Percentiles rank a stretch among this genome's conserved stretches.
These are phyloP conservation scores for Opeltia flavorubescens DNA, from an alignment of 495 filamentous ascomycete genomes.

Conservation along the genomic window DNA sequence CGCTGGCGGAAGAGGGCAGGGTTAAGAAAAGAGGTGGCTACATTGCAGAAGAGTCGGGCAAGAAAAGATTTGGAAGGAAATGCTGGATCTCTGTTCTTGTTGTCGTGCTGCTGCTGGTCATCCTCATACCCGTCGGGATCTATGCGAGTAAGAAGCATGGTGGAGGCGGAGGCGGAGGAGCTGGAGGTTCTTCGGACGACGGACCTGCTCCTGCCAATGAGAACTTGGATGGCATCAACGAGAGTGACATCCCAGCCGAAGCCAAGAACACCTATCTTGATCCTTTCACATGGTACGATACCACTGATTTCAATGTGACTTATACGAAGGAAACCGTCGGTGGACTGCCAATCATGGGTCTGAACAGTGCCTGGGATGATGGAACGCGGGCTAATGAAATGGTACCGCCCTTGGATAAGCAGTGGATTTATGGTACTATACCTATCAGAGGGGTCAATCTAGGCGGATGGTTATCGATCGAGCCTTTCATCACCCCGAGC, in stretches of 20 bases:
- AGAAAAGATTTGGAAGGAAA: conserved; percentile 24
- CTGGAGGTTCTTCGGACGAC: conserved; percentile 17
- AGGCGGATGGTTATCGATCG: conserved; percentile 87
- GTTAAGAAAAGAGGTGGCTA: conserved; percentile 12
- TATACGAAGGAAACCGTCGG: conserved; percentile 80
- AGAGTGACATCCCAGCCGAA: conserved; percentile 46
- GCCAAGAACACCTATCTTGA: conserved; percentile 70
- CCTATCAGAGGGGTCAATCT: conserved; percentile 86
- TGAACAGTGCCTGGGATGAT: conserved; percentile 81
- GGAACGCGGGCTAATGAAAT: conserved; percentile 60
- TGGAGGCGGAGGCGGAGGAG: conserved; percentile 7
- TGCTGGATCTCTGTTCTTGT: conserved; percentile 20
- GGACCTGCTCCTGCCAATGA: conserved; percentile 32
- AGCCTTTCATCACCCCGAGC: conserved; percentile 91
- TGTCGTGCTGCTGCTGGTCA: conserved; percentile 47
- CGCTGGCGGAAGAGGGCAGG: conserved; percentile 51
- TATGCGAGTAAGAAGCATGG: conserved; percentile 53
- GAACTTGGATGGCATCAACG: conserved; percentile 44
- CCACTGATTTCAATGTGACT: conserved; percentile 82
- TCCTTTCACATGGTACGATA: conserved; percentile 88
- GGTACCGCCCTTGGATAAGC: conserved; percentile 61
- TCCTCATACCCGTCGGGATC: conserved; percentile 63
- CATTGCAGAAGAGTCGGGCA: conserved; percentile 14
- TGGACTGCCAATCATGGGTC: conserved; percentile 76
- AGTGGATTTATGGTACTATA: conserved; percentile 53